Evolutionary conservation across 768 basidiomycete species (phyloP).

Genomic region (Pisolithus tinctorius): DNA sequence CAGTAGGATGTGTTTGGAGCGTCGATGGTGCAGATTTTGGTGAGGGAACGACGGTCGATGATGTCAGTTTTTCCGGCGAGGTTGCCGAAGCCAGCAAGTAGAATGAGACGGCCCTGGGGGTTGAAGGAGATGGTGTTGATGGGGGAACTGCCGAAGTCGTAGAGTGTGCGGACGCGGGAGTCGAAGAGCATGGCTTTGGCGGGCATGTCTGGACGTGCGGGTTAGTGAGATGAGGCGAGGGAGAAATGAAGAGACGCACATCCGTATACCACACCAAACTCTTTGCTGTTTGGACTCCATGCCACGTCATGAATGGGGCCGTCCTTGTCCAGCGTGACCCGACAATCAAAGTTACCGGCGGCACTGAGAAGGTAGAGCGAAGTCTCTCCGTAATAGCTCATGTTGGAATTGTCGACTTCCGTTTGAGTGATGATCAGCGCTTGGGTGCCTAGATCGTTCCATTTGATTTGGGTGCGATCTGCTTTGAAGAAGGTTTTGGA

Average conservation of each 20-base stretch:
- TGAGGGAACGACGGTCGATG: constrained; percentile 80
- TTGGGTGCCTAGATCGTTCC: constrained; percentile 92
- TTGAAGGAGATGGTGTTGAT: constrained; percentile 94
- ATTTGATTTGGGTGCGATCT: constrained; percentile 88
- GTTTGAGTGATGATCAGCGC: constrained; percentile 90
- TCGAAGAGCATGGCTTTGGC: constrained; percentile 91
- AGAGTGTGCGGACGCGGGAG: constrained; percentile 75
- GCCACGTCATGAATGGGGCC: constrained; percentile 95
- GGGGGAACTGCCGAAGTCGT: constrained; percentile 87
- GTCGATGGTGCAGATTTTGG: constrained; percentile 72
- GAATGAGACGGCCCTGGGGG: constrained; percentile 83
- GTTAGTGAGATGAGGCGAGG: neutral
- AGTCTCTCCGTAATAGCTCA: constrained; percentile 98
- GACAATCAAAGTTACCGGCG: constrained; percentile 89
- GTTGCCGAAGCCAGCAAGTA: constrained; percentile 94
- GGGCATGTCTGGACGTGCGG: constrained; percentile 68
- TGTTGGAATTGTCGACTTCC: constrained; percentile 95
- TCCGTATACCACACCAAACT: constrained; percentile 95
- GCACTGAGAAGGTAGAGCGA: constrained; percentile 89
- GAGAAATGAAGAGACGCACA: constrained; percentile 50
- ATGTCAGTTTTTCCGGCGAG: constrained; percentile 91
- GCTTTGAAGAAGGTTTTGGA: constrained; percentile 96
- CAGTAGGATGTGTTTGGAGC: constrained; percentile 93
- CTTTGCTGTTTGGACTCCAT: constrained; percentile 96
- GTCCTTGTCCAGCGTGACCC: constrained; percentile 87